Percentiles rank a stretch among this genome's conserved stretches.
phyloP scores from a whole-genome alignment of 73 alveolate genomes.

The Tetrahymena borealis region DNA sequence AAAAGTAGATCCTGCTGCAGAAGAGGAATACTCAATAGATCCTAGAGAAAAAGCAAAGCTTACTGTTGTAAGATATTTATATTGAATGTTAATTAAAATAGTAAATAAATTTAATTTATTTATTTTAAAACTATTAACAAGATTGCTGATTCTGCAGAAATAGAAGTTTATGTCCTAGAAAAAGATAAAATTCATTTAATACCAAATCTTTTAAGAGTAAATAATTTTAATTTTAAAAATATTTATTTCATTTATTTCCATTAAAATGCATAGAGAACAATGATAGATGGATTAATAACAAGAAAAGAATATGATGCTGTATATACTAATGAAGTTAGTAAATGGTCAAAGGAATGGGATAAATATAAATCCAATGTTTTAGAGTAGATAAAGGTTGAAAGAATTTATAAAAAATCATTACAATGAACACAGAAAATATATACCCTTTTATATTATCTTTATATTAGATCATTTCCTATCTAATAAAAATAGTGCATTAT shows the following conservation, averaged over 20 bases:
- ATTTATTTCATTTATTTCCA: neutral
- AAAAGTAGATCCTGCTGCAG: slow-evolving; percentile 27
- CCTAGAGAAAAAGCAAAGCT: slow-evolving; percentile 11
- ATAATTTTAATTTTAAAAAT: neutral
- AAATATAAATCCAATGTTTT: slow-evolving; percentile 31
- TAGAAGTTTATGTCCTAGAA: slow-evolving; percentile 28
- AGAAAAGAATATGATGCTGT: slow-evolving; percentile 33
- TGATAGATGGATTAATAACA: slow-evolving; percentile 34
- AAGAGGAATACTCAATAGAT: slow-evolving; percentile 17
- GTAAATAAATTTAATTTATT: too few species aligned
- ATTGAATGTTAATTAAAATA: too few species aligned
- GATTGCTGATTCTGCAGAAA: slow-evolving; percentile 34
- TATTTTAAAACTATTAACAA: too few species aligned
- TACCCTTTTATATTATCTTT: too few species aligned
- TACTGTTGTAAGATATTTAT: slow-evolving; percentile 10
- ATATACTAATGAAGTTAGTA: slow-evolving; percentile 7
- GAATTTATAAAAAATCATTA: neutral
- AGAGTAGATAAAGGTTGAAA: slow-evolving; percentile 24
- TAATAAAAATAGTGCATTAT: too few species aligned
- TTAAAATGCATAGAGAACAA: neutral
- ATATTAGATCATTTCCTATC: too few species aligned
- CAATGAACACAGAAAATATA: neutral
- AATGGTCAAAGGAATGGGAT: slow-evolving; percentile 32
- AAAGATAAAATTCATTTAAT: slow-evolving; percentile 26
- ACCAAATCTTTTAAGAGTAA: slow-evolving; percentile 8